Evolutionary conservation across 2,329 filamentous ascomycete species (phyloP).

Genomic region (Penicillium sp.): DNA sequence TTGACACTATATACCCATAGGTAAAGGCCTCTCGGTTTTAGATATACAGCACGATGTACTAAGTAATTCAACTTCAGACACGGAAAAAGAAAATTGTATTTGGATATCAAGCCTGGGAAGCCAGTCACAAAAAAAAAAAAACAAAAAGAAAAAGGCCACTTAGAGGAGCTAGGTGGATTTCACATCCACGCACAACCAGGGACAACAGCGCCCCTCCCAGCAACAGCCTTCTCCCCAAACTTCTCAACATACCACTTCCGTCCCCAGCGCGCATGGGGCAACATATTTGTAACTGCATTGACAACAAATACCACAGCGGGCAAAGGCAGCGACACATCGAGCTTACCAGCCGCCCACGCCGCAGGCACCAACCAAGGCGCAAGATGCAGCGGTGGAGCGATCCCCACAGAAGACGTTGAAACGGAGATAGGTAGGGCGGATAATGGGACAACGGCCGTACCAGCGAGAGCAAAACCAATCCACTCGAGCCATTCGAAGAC

Average conservation of each 20-base stretch:
- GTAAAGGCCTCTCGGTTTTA: too few relatives aligned
- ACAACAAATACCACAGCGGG: slow-evolving; percentile 80
- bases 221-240: slow-evolving; percentile 82
- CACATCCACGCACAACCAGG: slow-evolving; percentile 52
- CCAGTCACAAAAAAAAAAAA: not conserved
- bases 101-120: not conserved
- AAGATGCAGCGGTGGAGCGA: slow-evolving; percentile 29
- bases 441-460: slow-evolving; percentile 37
- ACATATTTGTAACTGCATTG: slow-evolving; percentile 87
- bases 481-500: slow-evolving; percentile 97
- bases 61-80: not conserved
- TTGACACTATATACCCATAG: too few relatives aligned
- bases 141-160: not conserved
- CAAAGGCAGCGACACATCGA: slow-evolving; percentile 54
- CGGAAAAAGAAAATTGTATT: not conserved
- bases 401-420: not conserved
- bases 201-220: slow-evolving; percentile 70
- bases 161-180: not conserved
- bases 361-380: slow-evolving; percentile 40
- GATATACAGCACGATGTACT: too few relatives aligned
- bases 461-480: slow-evolving; percentile 75
- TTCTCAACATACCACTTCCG: slow-evolving; percentile 81
- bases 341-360: slow-evolving; percentile 28
- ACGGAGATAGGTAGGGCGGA: slow-evolving; percentile 4
- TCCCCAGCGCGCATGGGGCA: slow-evolving; percentile 79